These are phyloP conservation scores for Candida taoyuanica DNA, from an alignment of 805 yeast genomes.

Conservation along the genomic window DNA sequence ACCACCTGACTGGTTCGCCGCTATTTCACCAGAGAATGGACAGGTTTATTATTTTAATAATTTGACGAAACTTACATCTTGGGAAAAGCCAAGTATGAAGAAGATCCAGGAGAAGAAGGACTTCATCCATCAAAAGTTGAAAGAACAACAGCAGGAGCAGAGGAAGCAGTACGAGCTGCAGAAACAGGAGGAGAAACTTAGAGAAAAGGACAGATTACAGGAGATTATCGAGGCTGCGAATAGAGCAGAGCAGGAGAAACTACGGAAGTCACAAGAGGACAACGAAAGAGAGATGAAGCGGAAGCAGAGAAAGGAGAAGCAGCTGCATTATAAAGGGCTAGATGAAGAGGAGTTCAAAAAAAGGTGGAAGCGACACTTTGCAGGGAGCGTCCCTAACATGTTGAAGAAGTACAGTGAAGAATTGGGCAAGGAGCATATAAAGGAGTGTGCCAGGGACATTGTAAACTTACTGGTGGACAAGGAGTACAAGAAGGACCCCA, in stretches of 20 bases:
- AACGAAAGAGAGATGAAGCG: slow-evolving; percentile 6
- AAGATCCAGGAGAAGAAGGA: slow-evolving; percentile 19
- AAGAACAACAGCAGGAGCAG: slow-evolving; percentile 27
- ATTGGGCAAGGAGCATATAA: slow-evolving; percentile 68
- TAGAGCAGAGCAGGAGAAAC: slow-evolving; percentile 26
- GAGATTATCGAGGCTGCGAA: slow-evolving; percentile 38
- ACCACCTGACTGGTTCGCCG: slow-evolving; percentile 58
- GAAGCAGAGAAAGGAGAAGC: slow-evolving; percentile 31
- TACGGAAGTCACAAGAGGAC: slow-evolving; percentile 21
- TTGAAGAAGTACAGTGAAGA: slow-evolving; percentile 60
- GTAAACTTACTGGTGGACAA: slow-evolving; percentile 63
- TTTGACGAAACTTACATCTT: slow-evolving; percentile 41
- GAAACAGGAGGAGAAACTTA: slow-evolving; percentile 16
- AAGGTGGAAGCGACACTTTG: slow-evolving; percentile 47
- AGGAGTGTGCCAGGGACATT: slow-evolving; percentile 75
- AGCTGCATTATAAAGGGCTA: slow-evolving; percentile 16
- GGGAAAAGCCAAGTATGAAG: slow-evolving; percentile 50
- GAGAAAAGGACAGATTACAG: slow-evolving; percentile 25
- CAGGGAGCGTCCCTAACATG: slow-evolving; percentile 73
- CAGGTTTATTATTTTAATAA: slow-evolving; percentile 45
- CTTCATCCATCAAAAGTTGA: slow-evolving; percentile 29
- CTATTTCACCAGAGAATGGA: slow-evolving; percentile 42
- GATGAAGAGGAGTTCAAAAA: slow-evolving; percentile 21
- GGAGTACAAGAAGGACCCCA: slow-evolving; percentile 54
- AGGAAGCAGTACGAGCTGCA: slow-evolving; percentile 24